These are phyloP conservation scores for Paecilomyces variotii DNA, from an alignment of 2,329 filamentous ascomycete genomes.

Conservation along the genomic window DNA sequence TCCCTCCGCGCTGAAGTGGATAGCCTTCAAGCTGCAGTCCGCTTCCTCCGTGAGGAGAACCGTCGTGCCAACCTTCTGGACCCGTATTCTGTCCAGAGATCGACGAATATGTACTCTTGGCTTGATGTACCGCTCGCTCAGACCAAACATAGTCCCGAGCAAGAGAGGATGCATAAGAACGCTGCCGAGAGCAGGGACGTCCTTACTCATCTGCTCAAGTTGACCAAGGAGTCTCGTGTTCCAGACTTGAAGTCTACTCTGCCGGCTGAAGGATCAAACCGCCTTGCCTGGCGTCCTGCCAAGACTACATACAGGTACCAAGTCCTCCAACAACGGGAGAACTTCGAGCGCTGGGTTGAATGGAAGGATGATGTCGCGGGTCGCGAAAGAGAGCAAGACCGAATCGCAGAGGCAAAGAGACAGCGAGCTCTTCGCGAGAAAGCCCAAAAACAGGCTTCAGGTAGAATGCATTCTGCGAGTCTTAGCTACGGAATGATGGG, in stretches of 20 bases:
- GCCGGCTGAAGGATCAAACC: conserved; percentile 15
- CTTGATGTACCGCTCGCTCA: conserved; percentile 33
- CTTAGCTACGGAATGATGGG: conserved; percentile 34
- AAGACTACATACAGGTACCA: conserved; percentile 37
- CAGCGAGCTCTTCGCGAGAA: conserved; percentile 22
- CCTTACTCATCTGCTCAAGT: conserved; percentile 33
- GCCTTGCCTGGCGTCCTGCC: conserved; percentile 32
- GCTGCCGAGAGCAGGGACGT: conserved; percentile 36
- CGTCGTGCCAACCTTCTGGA: conserved; percentile 32
- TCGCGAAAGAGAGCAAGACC: conserved; percentile 29
- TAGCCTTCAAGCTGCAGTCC: conserved; percentile 38
- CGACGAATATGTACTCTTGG: conserved; percentile 35
- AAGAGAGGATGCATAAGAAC: conserved; percentile 26
- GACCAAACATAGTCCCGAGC: conserved; percentile 14
- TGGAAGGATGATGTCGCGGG: conserved; percentile 35
- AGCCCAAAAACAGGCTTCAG: conserved; percentile 15
- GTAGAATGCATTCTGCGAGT: conserved; percentile 20
- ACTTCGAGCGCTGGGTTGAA: conserved; percentile 39
- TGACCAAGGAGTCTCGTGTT: conserved; percentile 34
- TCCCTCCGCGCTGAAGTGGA: conserved; percentile 34
- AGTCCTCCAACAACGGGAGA: conserved; percentile 36
- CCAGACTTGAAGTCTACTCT: conserved; percentile 31
- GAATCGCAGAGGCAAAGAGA: conserved; percentile 24
- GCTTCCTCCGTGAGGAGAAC: conserved; percentile 39
- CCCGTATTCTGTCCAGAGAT: conserved; percentile 34